phyloP scores from a whole-genome alignment of 1,284 basidiomycete species.

The Sanguinoderma infundibulare region DNA sequence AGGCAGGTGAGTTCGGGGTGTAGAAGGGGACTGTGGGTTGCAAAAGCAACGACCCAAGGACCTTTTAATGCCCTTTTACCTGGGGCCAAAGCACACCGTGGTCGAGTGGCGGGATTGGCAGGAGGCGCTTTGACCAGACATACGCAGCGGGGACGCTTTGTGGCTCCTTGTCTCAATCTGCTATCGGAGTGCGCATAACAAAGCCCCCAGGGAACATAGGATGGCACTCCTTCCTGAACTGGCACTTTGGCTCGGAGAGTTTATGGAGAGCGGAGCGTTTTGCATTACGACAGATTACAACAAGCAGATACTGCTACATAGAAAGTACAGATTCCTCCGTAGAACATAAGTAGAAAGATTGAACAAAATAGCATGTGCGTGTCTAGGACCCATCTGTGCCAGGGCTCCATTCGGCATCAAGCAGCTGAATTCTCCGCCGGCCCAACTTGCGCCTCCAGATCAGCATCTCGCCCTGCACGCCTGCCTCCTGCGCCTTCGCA shows the following conservation, averaged over 20 bases:
- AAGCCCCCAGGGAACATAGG: neutral
- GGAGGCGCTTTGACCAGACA: neutral
- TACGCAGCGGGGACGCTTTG: neutral
- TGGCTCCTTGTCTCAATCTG: neutral
- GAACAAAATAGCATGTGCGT: neutral
- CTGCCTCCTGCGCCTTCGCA: slow-evolving; percentile 64
- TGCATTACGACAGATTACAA: neutral
- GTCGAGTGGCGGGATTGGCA: neutral
- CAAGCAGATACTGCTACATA: neutral
- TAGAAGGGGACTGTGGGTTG: neutral
- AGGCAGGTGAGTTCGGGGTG: neutral
- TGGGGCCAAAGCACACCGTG: neutral
- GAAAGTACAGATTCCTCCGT: neutral
- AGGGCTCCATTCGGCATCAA: slow-evolving; percentile 71
- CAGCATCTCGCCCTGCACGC: slow-evolving; percentile 78
- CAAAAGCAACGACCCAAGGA: neutral
- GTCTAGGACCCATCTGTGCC: slow-evolving; percentile 20
- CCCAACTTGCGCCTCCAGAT: slow-evolving; percentile 67
- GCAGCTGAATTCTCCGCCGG: slow-evolving; percentile 57
- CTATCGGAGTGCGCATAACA: neutral
- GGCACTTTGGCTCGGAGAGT: too few relatives aligned
- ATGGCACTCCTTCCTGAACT: neutral
- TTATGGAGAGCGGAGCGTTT: neutral
- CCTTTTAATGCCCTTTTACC: neutral
- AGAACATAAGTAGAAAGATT: neutral